phyloP scores from a whole-genome alignment of 164 flowering plant genomes.

The Magnolia changhungtana region DNA sequence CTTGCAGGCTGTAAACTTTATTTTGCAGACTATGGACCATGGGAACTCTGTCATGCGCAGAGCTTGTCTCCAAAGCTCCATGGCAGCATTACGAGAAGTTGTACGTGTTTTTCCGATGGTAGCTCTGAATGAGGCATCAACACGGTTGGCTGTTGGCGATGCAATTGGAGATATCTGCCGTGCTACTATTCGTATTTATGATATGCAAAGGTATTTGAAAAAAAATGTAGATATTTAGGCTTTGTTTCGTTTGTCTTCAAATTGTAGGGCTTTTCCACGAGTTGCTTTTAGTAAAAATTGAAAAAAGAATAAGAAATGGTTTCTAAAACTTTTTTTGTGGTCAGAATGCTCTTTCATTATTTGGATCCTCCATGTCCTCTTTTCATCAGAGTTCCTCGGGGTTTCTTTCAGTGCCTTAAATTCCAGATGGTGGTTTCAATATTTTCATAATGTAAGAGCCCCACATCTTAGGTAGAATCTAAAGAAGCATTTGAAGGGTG shows the following conservation, averaged over 20 bases:
- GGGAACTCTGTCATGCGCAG: constrained; percentile 84
- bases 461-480: neutral
- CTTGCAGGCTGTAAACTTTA: constrained; percentile 81
- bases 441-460: neutral
- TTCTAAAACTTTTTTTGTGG: neutral
- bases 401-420: neutral
- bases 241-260: constrained; percentile 3
- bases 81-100: constrained; percentile 71
- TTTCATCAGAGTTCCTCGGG: no score
- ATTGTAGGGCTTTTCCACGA: neutral
- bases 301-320: neutral
- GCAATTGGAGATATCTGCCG: constrained; percentile 64
- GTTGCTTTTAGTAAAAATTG: neutral
- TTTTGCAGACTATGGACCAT: constrained; percentile 84
- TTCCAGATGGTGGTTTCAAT: neutral
- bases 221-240: neutral
- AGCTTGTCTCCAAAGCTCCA: constrained; percentile 71
- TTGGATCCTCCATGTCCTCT: no score
- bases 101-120: constrained; percentile 88
- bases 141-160: constrained; percentile 90
- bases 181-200: constrained; percentile 74
- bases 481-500: neutral
- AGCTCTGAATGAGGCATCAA: constrained; percentile 63
- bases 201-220: constrained; percentile 77
- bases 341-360: neutral